Evolutionary conservation across 768 basidiomycete genomes (phyloP), one percentile per base, ranked within the genome.

Genomic region (Leccinum truebloodii): DNA sequence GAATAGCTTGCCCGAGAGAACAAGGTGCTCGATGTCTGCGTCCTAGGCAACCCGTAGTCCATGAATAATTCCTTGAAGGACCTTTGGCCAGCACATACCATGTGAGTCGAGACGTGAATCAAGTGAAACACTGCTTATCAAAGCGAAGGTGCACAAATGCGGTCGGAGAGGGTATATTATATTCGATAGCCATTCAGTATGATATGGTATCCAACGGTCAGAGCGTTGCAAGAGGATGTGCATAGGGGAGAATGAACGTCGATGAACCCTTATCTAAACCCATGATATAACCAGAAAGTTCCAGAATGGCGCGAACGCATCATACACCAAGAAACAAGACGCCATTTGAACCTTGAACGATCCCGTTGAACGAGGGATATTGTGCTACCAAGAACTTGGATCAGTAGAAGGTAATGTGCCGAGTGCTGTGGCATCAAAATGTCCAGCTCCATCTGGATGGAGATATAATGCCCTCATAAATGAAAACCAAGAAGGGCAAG

Each of bases 1-100:
- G 75, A 92, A 92, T 41, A 93, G 81, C 64, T 85, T 84, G 44
- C 92, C 92, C 14, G 92, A 92, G 46, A 91, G 85, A 50, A 90
- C 85, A 32, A 89, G 79, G 55, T 86, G 83, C 69, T 92, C 90
- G 55, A 92, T 81, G 68, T 87, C 80, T 2, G 76, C 78, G 55
- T 77, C 65, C 75, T 76, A 35, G 44, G 34, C 18, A 54, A 59
- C 18, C 20, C 13, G 24, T 52, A 13, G 53, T 71, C 35, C 63
- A 54, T 3, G 26, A 44, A 22, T 13, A 35, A 48, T 8, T 34
- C 14, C 16, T 1, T 20, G 34, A 37, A 49, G 22, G 39, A 18
- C 20, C 5, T 46, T 20, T 18, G 16, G 24, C 20, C 16, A 28
- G 2, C 49, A 24, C 63, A 8, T 54, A 71, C 71, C 71, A 73